Conservation (phyloP, 768 basidiomycete species). For the Gyrodon lividus region DNA sequence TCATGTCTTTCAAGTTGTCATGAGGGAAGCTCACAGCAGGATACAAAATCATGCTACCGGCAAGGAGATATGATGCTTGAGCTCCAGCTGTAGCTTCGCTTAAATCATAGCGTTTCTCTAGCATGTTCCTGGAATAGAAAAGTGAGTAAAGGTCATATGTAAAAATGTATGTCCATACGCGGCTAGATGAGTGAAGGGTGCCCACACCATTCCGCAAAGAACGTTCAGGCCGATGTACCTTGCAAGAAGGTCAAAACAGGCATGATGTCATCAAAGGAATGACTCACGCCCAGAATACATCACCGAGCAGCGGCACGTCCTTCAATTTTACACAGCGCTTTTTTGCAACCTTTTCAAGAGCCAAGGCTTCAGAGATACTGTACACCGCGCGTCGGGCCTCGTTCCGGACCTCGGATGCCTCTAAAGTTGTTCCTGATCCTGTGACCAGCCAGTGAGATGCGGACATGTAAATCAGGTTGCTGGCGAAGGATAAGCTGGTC, state of each 20-base stretch:
- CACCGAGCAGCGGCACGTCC: slow-evolving; percentile 66
- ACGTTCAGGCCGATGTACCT: slow-evolving; percentile 78
- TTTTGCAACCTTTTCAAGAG: slow-evolving; percentile 61
- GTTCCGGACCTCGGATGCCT: slow-evolving; percentile 57
- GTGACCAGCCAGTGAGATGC: slow-evolving; percentile 64
- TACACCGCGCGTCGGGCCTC: slow-evolving; percentile 50
- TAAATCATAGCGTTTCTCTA: slow-evolving; percentile 64
- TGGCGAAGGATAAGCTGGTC: slow-evolving; percentile 60
- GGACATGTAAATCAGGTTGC: slow-evolving; percentile 67
- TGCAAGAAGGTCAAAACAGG: slow-evolving; percentile 6
- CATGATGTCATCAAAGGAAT: background rate
- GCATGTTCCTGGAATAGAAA: slow-evolving; percentile 53
- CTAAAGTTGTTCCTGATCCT: slow-evolving; percentile 60
- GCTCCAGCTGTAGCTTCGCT: slow-evolving; percentile 59
- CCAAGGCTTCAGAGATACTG: slow-evolving; percentile 56
- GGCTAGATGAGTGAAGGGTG: slow-evolving; percentile 74
- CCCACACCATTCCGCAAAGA: slow-evolving; percentile 74
- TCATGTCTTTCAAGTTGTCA: background rate
- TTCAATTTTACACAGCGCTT: slow-evolving; percentile 61
- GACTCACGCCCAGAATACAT: slow-evolving; percentile 75
- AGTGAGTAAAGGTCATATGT: slow-evolving; percentile 3
- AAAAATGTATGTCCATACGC: slow-evolving; percentile 47
- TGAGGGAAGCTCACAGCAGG: slow-evolving; percentile 50
- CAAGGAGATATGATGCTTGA: slow-evolving; percentile 69
- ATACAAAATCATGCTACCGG: slow-evolving; percentile 67